Evolutionary conservation across 2,329 filamentous ascomycete species (phyloP).

Genomic region (Fusarium incarnatum): DNA sequence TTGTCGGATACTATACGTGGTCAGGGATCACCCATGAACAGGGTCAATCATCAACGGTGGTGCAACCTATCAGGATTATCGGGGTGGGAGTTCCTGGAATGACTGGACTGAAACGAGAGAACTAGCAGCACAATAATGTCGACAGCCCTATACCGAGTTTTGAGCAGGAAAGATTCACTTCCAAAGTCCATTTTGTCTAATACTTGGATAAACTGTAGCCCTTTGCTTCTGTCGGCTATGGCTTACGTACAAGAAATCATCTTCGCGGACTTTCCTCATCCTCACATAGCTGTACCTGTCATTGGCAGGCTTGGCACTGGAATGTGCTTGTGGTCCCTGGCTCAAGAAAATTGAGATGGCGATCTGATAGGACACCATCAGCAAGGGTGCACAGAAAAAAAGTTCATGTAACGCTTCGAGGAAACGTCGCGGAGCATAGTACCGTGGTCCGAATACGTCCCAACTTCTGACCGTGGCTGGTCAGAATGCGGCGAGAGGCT

Average conservation of each 20-base stretch:
- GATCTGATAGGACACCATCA: slow-evolving; percentile 43
- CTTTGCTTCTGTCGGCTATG: neutral
- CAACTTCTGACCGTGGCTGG: slow-evolving; percentile 28
- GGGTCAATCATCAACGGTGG: slow-evolving; percentile 37
- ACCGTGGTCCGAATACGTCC: slow-evolving; percentile 34
- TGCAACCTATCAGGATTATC: slow-evolving; percentile 34
- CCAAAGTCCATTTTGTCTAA: neutral
- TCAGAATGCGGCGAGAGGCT: slow-evolving; percentile 39
- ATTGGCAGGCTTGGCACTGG: slow-evolving; percentile 31
- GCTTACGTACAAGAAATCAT: slow-evolving; percentile 3
- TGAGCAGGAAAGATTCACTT: neutral
- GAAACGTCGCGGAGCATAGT: slow-evolving; percentile 21
- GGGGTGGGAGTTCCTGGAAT: slow-evolving; percentile 1
- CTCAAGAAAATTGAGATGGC: slow-evolving; percentile 30
- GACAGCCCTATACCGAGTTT: slow-evolving; percentile 1
- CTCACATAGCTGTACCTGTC: slow-evolving; percentile 16
- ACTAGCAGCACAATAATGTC: slow-evolving; percentile 2
- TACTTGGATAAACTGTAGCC: neutral
- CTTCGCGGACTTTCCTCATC: slow-evolving; percentile 9
- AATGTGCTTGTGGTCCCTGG: slow-evolving; percentile 21
- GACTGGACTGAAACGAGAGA: slow-evolving; percentile 5
- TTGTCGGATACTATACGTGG: slow-evolving; percentile 17
- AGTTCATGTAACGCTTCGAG: slow-evolving; percentile 25
- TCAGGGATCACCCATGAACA: slow-evolving; percentile 39
- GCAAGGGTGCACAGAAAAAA: slow-evolving; percentile 24